Conservation (phyloP, 2,329 filamentous ascomycete species). For the Aschersonia sp. region DNA sequence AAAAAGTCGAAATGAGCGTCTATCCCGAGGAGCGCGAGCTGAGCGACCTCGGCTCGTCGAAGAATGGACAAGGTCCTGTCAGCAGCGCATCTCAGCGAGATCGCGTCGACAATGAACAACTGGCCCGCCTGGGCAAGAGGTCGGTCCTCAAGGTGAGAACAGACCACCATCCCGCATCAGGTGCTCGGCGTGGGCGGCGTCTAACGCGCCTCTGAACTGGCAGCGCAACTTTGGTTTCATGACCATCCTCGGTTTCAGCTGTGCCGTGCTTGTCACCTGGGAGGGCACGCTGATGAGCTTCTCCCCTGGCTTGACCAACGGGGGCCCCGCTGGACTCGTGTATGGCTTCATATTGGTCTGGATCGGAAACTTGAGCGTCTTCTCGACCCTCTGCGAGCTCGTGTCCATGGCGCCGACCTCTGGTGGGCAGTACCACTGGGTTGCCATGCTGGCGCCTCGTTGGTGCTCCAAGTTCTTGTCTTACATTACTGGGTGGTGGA, state of each 20-base stretch:
- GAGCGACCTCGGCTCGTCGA: neutral
- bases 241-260: conserved; percentile 36
- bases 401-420: conserved; percentile 32
- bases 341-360: conserved; percentile 35
- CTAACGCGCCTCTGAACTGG: neutral
- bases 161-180: neutral
- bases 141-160: conserved; percentile 12
- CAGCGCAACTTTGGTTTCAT: conserved; percentile 33
- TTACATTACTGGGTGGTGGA: conserved; percentile 34
- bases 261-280: conserved; percentile 39
- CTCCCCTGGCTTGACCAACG: conserved; percentile 19
- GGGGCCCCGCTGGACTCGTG: conserved; percentile 36
- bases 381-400: conserved; percentile 23
- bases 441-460: conserved; percentile 33
- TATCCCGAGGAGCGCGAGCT: neutral
- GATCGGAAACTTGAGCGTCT: conserved; percentile 28
- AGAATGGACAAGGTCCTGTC: neutral
- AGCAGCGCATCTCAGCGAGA: neutral
- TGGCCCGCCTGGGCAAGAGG: conserved; percentile 15
- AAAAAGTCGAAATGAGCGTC: neutral
- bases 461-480: conserved; percentile 36
- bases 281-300: conserved; percentile 21
- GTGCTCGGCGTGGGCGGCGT: neutral
- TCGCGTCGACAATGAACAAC: conserved; percentile 5
- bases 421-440: conserved; percentile 46